Base-by-base conservation (phyloP, 306 rosid species). In the Inga laurina region DNA sequence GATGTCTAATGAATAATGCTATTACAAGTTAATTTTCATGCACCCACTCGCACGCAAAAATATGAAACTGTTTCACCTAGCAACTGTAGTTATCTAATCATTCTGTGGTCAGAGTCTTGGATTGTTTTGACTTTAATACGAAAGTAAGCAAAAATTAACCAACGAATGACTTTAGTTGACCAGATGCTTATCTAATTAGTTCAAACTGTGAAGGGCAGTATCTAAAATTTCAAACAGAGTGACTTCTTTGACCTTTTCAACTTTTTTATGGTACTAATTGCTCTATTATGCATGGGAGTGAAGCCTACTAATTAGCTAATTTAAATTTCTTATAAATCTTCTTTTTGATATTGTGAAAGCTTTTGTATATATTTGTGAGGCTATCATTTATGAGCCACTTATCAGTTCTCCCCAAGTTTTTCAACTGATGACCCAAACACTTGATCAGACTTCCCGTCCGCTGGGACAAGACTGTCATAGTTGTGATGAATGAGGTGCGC, bases 401-500 rank as follows among this genome's bases (percentile, higher is more conserved):
- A 27, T 75, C 72, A 4, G 32, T 72, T 79, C 56, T 57, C 22
- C 52, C 66, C 57, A 11, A 24, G 57, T 74, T 75, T 69, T 79
- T 59, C 66, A 79, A 81, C 83, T 52, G 82, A 85, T 76, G 72
- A 21, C 32, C 32, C 81, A 83, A 45, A 32, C 68, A 45, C 84
- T 37, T 79, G 75, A 81, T 70, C 91, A 96, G 99, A 92, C 99
- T 96, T 86, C 99, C 99, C 15, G 99, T 96, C 57, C 95, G 94
- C 74, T 96, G 99, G 99, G 99, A 96, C 88, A 92, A 92, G 93
- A 92, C 98, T 37, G 90, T 82, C 72, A 96, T 96, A 82, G 97
- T 96, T 89, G 99, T 96, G 87, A 89, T 96, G 99, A 90, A 96
- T 66, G 97, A 91, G 84, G 98, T 96, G 62, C 95, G 98, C 14